Evolutionary conservation across 2,329 filamentous ascomycete species (phyloP).

Genomic region (Fusarium brachygibbosum): DNA sequence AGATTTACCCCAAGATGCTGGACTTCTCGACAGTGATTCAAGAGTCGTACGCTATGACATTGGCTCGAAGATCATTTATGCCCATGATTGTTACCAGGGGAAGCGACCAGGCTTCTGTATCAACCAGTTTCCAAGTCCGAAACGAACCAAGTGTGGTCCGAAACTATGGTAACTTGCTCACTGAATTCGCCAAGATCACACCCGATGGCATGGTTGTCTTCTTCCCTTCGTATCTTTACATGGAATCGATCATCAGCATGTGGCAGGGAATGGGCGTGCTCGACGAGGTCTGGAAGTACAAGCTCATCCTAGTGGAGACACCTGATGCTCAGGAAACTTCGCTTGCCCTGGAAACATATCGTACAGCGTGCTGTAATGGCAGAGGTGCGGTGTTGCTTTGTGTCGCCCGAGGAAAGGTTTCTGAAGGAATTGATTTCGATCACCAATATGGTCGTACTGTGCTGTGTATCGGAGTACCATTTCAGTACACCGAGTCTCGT

Average conservation of each 20-base stretch:
- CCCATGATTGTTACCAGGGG: conserved; percentile 98
- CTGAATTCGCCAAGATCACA: conserved; percentile 95
- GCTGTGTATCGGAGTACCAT: conserved; percentile 95
- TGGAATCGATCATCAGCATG: conserved; percentile 99
- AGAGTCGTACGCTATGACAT: conserved; percentile 97
- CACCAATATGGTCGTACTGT: conserved; percentile 98
- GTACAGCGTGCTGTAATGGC: conserved; percentile 97
- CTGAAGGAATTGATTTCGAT: conserved; percentile 98
- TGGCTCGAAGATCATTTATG: conserved; percentile 93
- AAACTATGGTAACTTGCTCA: conserved; percentile 93
- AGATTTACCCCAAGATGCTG: conserved; percentile 99
- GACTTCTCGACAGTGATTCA: conserved; percentile 93
- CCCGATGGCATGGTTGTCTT: conserved; percentile 99
- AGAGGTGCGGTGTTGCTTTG: conserved; percentile 93
- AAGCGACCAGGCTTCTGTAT: conserved; percentile 92
- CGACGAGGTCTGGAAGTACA: conserved; percentile 99
- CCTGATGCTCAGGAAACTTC: conserved; percentile 98
- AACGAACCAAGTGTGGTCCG: conserved; percentile 97
- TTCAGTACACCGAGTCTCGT: conserved; percentile 98
- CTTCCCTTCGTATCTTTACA: conserved; percentile 98
- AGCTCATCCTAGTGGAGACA: conserved; percentile 96
- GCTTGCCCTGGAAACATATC: conserved; percentile 93
- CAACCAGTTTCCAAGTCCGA: conserved; percentile 92
- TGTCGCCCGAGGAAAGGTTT: conserved; percentile 96
- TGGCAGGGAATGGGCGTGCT: conserved; percentile 99